Base-by-base conservation (phyloP, 768 basidiomycete genomes). In the Hygrophorus russula region DNA sequence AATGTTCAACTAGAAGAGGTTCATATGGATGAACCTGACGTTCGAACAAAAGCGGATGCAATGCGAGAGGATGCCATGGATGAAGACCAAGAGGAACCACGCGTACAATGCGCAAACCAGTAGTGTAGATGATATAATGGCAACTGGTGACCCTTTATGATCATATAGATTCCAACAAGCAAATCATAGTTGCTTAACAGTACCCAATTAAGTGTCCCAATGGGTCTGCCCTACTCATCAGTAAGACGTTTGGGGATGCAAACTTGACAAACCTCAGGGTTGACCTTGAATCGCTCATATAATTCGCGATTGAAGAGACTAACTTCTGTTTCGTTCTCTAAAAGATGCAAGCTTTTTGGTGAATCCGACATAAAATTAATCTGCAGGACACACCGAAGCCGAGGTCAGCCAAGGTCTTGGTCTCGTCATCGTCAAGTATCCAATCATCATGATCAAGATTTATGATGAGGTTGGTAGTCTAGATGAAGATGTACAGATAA, bases 391-490 rank as follows among this genome's bases (percentile, higher is more conserved):
- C 46, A 93, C 94, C 86, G 38, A 93, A 74, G 13, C 83, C 90
- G 29, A 75, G 61, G 3, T 80, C 75, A 2, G 69, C 76, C n/a
- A 99, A 70, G 0, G 65, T 69, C 54, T 72, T 74, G 6, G 57
- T 56, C 32, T 82, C 81, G 49, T 90, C 78, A 37, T 74, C 64
- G 12, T 74, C 64, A 12, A 92, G 62, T 48, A 97, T 87, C 87
- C 91, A 94, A 7, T 90, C 86, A 46, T 98, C 94, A 54, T 93
- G 76, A 55, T 96, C 91, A 45, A 98, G 73, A 61, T 99, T 99
- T 57, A 99, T 97, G 61, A 99, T 97, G 20, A 99, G 71, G 64
- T 99, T 98, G 27, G 86, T 86, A 1, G 93, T 94, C 94, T 97
- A 53, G 12, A 29, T 32, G 39, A 45, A 30, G 36, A 40, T 19